These are phyloP conservation scores for Aspergillus taichungensis DNA, from an alignment of 495 filamentous ascomycete genomes.

Conservation along the genomic window DNA sequence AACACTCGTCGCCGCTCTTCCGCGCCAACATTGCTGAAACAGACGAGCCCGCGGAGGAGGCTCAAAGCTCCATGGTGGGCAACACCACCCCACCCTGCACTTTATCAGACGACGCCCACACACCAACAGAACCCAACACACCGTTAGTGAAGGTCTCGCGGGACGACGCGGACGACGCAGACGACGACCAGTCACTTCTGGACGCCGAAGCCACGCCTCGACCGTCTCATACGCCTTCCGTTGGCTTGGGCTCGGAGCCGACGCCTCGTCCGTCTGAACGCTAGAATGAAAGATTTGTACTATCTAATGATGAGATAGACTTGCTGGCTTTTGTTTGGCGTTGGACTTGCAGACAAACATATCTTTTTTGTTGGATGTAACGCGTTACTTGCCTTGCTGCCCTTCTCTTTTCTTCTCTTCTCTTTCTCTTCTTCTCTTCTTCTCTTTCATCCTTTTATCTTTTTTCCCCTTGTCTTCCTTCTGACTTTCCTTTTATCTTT, in stretches of 20 bases:
- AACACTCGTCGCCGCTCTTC: not conserved
- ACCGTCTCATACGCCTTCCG: slow-evolving; percentile 26
- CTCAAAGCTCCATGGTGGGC: slow-evolving; percentile 10
- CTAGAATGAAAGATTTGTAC: slow-evolving; percentile 1
- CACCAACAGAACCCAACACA: slow-evolving; percentile 17
- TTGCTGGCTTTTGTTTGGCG: not conserved
- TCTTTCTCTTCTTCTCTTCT: not conserved
- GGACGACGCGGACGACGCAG: slow-evolving; percentile 3
- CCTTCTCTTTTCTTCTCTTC: not conserved
- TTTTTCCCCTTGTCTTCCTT: too few species aligned
- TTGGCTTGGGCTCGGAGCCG: slow-evolving; percentile 45
- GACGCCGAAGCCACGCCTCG: slow-evolving; percentile 35
- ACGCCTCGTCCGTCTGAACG: slow-evolving; percentile 42
- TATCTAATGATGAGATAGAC: slow-evolving; percentile 5
- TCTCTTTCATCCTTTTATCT: not conserved
- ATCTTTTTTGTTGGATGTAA: not conserved
- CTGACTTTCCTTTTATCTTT: too few species aligned
- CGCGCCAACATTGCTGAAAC: slow-evolving; percentile 1
- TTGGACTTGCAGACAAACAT: not conserved
- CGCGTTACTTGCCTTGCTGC: not conserved
- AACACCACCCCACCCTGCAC: slow-evolving; percentile 30
- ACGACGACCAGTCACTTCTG: slow-evolving; percentile 17
- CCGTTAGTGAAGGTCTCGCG: slow-evolving; percentile 18
- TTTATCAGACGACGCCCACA: slow-evolving; percentile 1
- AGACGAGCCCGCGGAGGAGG: slow-evolving; percentile 2